Base-by-base conservation (phyloP, 495 filamentous ascomycete genomes). In the Hypoxylon lienhwacheense region DNA sequence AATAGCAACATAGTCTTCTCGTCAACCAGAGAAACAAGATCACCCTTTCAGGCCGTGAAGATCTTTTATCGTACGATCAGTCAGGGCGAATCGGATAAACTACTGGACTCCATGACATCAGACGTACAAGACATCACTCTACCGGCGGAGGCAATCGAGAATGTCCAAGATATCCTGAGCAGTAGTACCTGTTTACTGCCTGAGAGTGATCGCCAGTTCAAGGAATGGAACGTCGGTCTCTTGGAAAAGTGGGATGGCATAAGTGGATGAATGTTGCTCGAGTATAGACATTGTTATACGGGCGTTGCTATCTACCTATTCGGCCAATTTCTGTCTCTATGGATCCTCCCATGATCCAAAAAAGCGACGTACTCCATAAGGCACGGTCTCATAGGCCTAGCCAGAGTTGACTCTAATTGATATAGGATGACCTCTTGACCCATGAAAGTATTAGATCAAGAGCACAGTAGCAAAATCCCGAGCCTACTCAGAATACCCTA, bases 181-280 rank as follows among this genome's bases (percentile, higher is more conserved):
- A 53, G 55, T 8, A 87, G 80, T 50, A 84, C 79, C 54, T 4
- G 37, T 6, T 66, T 82, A 49, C 65, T 89, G 6, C 86, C 87
- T 2, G 36, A 51, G 2, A 77, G 76, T 7, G 80, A 81, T 33
- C 70, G 83, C 21, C 65, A 47, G 1, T 84, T 88, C 53, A 74
- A 79, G 47, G 76, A 80, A 24, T 91, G 87, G 87, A 76, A 73
- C 29, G 83, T 89, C 32, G 85, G 82, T 1, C 68, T 90, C 5
- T 49, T 91, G 43, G 76, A 77, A 47, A 70, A 73, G 33, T 79
- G 53, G 66, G 53, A 58, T 24, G 45, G 36, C 0, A 43, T 16
- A 22, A 44, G 45, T 24, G 20, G 26, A 24, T 51, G 36, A 42
- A 26, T 1, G 26, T 28, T 10, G 26, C 11, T 15, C 21, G 39